Evolutionary conservation across 1,284 basidiomycete genomes (phyloP), one percentile per base, ranked within the genome.

Genomic region (Microbotryum saponariae): DNA sequence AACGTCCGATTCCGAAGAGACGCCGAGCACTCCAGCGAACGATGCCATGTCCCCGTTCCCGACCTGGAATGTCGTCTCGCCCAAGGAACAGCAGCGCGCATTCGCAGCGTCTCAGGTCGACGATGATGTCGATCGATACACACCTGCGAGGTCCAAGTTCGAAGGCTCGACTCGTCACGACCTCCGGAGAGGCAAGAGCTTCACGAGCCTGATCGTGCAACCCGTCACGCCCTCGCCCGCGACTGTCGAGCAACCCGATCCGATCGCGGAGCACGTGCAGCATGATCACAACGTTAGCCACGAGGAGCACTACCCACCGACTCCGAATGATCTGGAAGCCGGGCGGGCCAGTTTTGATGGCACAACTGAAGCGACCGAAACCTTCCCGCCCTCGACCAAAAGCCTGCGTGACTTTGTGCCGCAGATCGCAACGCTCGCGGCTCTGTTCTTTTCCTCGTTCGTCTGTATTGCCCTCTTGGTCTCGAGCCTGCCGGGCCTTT

Each of bases 401-500:
- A 52, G 54, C 9, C 29, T 70, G 4, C 63, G 63, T 56, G 59
- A 61, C 42, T 67, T 72, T 16, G 55, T 68, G 8, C 70, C 68
- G 5, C 71, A 71, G 27, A 61, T 73, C 53, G 51, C 53, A 20
- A 67, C 71, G 61, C 67, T 73, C 54, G 42, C 59, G 54, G 31
- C 61, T 52, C 61, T 72, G 33, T 72, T 73, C 66, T n/a, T 63
- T 49, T 60, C 61, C 20, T 73, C 72, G 8, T 65, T 71, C 54
- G 63, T 57, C 51, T 51, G 70, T 53, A 66, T 72, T 60, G 59
- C 59, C 44, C 55, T 60, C 57, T 62, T 67, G 45, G 62, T 69
- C 58, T 52, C 57, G 6, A 65, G 65, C 4, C 61, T 69, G 1
- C 66, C 68, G 4, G 60, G 59, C 9, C 61, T 69, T 3, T 65